Conservation (phyloP, 768 basidiomycete genomes). For the Trametes gibbosa region DNA sequence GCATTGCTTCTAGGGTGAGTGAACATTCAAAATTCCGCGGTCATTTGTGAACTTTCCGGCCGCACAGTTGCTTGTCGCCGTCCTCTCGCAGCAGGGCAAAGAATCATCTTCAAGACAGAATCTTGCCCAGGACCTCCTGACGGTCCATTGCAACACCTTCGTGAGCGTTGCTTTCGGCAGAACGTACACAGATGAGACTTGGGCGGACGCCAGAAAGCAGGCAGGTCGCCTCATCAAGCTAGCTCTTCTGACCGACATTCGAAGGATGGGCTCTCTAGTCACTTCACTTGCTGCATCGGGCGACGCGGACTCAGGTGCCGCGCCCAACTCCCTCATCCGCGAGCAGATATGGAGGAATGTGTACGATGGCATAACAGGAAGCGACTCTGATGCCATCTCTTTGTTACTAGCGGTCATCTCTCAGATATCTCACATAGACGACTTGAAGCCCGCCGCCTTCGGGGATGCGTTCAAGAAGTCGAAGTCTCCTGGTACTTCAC, state of each 20-base stretch:
- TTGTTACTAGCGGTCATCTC: slow-evolving; percentile 58
- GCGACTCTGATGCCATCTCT: slow-evolving; percentile 57
- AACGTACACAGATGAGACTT: slow-evolving; percentile 37
- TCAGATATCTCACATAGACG: slow-evolving; percentile 64
- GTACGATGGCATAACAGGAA: slow-evolving; percentile 56
- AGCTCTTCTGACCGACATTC: slow-evolving; percentile 34
- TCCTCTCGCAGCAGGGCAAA: slow-evolving; percentile 34
- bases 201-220: slow-evolving; percentile 40
- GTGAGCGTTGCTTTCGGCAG: slow-evolving; percentile 45
- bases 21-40: background rate
- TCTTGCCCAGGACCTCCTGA: slow-evolving; percentile 39
- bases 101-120: slow-evolving; percentile 27
- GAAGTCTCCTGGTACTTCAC: slow-evolving; percentile 17
- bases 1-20: slow-evolving; percentile 61
- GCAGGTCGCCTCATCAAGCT: slow-evolving; percentile 41
- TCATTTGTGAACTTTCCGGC: background rate
- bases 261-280: slow-evolving; percentile 32
- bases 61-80: slow-evolving; percentile 32
- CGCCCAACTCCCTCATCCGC: slow-evolving; percentile 38
- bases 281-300: slow-evolving; percentile 32
- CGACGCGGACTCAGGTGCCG: slow-evolving; percentile 31
- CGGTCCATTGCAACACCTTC: slow-evolving; percentile 51
- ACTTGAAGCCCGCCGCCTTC: slow-evolving; percentile 53
- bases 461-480: slow-evolving; percentile 34
- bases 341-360: slow-evolving; percentile 66